Evolutionary conservation across 306 rosid species (phyloP).

Genomic region (Cucurbita argyrosperma): DNA sequence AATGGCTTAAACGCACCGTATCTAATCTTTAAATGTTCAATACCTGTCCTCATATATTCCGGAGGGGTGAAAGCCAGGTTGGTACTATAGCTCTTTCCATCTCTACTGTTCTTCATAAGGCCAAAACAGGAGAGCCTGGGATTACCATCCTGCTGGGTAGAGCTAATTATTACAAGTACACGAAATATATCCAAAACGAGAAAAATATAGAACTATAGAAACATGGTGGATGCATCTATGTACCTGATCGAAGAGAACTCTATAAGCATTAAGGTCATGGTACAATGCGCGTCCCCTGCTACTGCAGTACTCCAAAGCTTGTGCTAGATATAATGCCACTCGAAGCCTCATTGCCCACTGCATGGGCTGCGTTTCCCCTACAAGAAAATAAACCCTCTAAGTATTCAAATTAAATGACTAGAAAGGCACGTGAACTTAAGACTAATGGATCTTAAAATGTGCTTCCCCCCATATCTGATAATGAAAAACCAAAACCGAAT

Average conservation of each 20-base stretch:
- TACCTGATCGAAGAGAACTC: conserved; percentile 88
- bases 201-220: neutral
- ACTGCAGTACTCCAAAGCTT: conserved; percentile 89
- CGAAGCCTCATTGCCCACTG: conserved; percentile 99
- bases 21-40: neutral
- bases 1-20: neutral
- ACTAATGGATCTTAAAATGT: neutral
- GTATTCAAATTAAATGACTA: neutral
- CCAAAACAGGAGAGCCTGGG: conserved; percentile 98
- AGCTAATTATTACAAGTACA: conserved; percentile 5
- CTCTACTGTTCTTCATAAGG: conserved; percentile 97
- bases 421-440: neutral
- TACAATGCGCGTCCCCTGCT: conserved; percentile 72
- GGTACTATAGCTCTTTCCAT: conserved; percentile 93
- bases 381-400: conserved; percentile 15
- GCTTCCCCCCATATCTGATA: neutral
- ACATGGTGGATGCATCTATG: neutral
- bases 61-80: conserved; percentile 99
- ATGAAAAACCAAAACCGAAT: neutral
- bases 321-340: conserved; percentile 89
- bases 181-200: neutral
- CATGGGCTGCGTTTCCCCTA: conserved; percentile 96
- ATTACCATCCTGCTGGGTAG: conserved; percentile 57
- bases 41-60: conserved; percentile 93
- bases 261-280: conserved; percentile 96